Percentiles rank a stretch among this genome's conserved stretches.
phyloP scores from a whole-genome alignment of 2,329 filamentous ascomycete genomes.

The Hortaea sp. region DNA sequence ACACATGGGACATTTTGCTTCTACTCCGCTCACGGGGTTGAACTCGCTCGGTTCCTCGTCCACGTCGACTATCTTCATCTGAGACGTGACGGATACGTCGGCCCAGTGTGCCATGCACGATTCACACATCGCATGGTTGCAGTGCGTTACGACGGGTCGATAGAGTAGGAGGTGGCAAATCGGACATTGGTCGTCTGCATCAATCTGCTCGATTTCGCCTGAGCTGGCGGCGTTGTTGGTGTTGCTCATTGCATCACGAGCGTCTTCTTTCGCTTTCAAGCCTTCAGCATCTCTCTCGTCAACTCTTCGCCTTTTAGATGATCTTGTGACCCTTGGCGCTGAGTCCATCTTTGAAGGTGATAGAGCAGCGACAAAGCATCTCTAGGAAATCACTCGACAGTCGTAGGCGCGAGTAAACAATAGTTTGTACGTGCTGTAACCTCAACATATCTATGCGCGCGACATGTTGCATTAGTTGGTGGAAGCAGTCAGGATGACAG shows the following conservation, averaged over 20 bases:
- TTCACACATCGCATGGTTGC: conserved; percentile 34
- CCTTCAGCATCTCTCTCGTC: too few relatives aligned
- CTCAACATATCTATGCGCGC: too few relatives aligned
- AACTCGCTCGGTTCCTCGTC: conserved; percentile 24
- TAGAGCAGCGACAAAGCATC: too few relatives aligned
- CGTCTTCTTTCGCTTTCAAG: too few relatives aligned
- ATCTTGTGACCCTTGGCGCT: too few relatives aligned
- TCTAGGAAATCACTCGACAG: too few relatives aligned
- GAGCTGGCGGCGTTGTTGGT: not conserved
- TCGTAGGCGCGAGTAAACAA: too few relatives aligned
- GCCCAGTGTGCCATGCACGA: conserved; percentile 40
- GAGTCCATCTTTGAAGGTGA: too few relatives aligned
- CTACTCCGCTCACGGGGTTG: conserved; percentile 20
- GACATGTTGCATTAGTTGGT: too few relatives aligned
- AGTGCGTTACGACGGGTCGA: conserved; percentile 33
- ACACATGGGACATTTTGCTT: conserved; percentile 39
- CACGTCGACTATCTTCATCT: conserved; percentile 31
- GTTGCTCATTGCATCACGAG: not conserved
- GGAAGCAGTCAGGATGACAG: too few relatives aligned
- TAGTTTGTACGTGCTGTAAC: too few relatives aligned
- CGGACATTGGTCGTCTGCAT: conserved; percentile 35
- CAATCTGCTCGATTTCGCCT: conserved; percentile 9
- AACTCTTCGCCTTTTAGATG: too few relatives aligned
- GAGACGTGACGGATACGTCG: conserved; percentile 27
- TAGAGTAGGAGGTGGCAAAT: conserved; percentile 36